A percentile compares a stretch with the other conserved stretches of the same genome.
These are phyloP conservation scores for Colletotrichum chrysophilum DNA, from an alignment of 2,329 filamentous ascomycete species.

Conservation along the genomic window DNA sequence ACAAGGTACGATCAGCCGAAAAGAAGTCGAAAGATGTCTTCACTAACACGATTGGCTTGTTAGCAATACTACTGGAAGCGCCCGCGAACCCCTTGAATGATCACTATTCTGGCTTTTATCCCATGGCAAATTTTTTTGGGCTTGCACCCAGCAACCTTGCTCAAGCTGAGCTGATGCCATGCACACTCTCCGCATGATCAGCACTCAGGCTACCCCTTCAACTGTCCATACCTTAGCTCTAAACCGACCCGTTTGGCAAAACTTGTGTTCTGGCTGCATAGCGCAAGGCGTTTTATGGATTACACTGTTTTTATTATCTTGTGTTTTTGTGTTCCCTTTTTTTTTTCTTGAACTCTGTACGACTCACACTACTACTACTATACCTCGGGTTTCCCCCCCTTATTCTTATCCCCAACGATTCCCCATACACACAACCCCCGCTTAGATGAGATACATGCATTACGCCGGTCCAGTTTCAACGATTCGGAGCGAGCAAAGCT, in stretches of 20 bases:
- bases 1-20: conserved; percentile 75
- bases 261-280: conserved; percentile 20
- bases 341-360: not conserved
- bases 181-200: not conserved
- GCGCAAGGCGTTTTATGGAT: conserved; percentile 22
- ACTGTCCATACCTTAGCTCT: conserved; percentile 19
- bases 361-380: conserved; percentile 12
- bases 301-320: not conserved
- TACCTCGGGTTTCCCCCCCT: conserved; percentile 8
- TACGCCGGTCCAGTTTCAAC: not conserved
- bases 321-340: not conserved
- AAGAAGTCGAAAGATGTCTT: not conserved
- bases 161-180: not conserved
- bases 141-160: not conserved
- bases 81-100: conserved; percentile 60
- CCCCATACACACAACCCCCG: conserved; percentile 3
- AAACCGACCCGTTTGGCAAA: conserved; percentile 2
- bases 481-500: conserved; percentile 6
- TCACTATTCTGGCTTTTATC: not conserved
- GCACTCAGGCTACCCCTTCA: not conserved
- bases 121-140: not conserved
- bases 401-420: conserved; percentile 17
- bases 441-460: conserved; percentile 10
- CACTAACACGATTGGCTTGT: conserved; percentile 21
- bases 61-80: conserved; percentile 76